These are phyloP conservation scores for Colletotrichum incanum DNA, from an alignment of 2,329 filamentous ascomycete species.

Conservation along the genomic window DNA sequence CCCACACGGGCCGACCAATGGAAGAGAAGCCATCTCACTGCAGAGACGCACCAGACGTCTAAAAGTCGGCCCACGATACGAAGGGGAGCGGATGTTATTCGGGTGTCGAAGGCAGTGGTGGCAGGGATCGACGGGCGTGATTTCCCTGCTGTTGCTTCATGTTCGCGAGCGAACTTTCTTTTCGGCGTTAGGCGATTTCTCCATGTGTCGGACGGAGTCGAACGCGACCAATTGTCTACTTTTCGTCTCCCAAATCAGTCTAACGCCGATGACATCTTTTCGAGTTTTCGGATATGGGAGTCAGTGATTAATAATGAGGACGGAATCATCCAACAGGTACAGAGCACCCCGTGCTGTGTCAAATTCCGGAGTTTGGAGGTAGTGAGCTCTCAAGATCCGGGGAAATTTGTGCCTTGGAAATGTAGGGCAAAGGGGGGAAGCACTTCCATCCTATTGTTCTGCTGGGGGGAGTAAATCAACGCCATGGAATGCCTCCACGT, in stretches of 20 bases:
- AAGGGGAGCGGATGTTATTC: too few relatives aligned
- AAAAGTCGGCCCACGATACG: too few relatives aligned
- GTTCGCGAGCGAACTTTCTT: neutral
- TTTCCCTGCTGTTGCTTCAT: neutral
- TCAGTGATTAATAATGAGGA: neutral
- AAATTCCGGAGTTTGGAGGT: conserved; percentile 11
- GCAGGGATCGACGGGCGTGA: too few relatives aligned
- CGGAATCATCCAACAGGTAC: neutral
- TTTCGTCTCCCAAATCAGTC: neutral
- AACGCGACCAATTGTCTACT: neutral
- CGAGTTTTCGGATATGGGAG: neutral
- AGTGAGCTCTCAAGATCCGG: neutral
- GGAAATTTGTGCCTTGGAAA: too few relatives aligned
- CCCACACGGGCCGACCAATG: neutral
- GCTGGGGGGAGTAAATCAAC: neutral
- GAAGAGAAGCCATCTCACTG: neutral
- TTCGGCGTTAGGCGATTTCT: conserved; percentile 11
- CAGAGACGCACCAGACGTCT: too few relatives aligned
- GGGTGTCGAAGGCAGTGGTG: too few relatives aligned
- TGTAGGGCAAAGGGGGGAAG: neutral
- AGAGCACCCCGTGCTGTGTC: neutral
- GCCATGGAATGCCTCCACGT: too few relatives aligned
- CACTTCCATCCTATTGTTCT: neutral
- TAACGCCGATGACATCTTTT: neutral
- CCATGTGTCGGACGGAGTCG: neutral